Evolutionary conservation across 352 stramenopile species (phyloP), one percentile per base, ranked within the genome.

Genomic region (Pythium vanterpoolii): DNA sequence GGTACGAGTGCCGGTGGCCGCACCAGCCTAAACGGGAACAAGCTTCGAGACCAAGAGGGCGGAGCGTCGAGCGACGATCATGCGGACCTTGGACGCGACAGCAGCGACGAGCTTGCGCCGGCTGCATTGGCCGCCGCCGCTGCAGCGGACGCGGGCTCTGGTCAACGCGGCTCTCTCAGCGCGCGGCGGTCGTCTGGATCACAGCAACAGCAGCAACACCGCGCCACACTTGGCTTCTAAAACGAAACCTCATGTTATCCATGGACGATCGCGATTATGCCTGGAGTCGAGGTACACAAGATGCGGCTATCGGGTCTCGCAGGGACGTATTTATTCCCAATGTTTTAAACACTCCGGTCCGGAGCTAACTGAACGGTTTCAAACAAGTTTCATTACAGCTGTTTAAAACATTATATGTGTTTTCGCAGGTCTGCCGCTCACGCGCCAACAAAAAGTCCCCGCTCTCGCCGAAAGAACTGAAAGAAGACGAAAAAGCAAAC

Each of bases 171-270:
- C 24, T 59, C 51, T 9, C 13, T 59, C n/a, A 36, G 44, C 43
- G 46, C 43, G 34, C 43, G 43, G 33, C 60, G 31, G 24, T 61
- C 73, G 1, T 64, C 33, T 38, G 33, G 33, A 38, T 38, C 62
- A 18, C 62, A 63, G 26, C 48, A 62, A 19, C 67, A 79, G 51
- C 30, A 72, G 53, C 45, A 67, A 44, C 64, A 72, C 43, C 79
- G 81, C 36, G 81, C 81, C 16, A 91, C 81, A 28, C 76, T 91
- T 30, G 81, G 81, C 14, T 91, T 91, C 61, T 91, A 67, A 66
- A 23, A n/a, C n/a, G n/a, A n/a, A n/a, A n/a, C n/a, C n/a, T 44
- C 14, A 24, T 18, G 38, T 5, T 21, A 19, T 44, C 11, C 38
- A 9, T 48, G 68, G 28, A 33, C 19, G n/a, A 51, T 61, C 27